These are phyloP conservation scores for Kazachstania sp. DNA, from an alignment of 1,139 yeast species.

Conservation along the genomic window DNA sequence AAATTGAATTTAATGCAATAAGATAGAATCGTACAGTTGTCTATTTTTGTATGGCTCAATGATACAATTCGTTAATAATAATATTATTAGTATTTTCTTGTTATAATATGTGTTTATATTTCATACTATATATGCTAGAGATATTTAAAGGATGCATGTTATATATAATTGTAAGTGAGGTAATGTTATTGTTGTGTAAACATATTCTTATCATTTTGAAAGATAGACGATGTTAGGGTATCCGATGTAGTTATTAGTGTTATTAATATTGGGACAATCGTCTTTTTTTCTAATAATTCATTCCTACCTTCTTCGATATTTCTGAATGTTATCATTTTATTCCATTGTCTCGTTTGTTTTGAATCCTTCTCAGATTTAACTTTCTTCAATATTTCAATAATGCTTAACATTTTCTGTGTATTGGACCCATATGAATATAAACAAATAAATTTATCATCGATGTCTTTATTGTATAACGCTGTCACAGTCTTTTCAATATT, in stretches of 20 bases:
- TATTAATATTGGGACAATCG: conserved; percentile 22
- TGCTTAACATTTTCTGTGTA: conserved; percentile 22
- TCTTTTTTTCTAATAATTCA: conserved; percentile 20
- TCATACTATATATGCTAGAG: no score
- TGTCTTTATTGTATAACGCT: conserved; percentile 5
- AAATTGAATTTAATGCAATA: conserved; percentile 6
- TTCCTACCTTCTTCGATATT: conserved; percentile 21
- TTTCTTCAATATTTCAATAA: conserved; percentile 21
- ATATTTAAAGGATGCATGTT: no score
- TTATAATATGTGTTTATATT: neutral
- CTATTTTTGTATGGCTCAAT: conserved; percentile 15
- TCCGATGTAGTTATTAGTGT: conserved; percentile 7
- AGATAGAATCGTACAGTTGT: conserved; percentile 6
- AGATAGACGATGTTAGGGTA: neutral
- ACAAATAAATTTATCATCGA: conserved; percentile 5
- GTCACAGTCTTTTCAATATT: conserved; percentile 14
- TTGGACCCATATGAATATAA: conserved; percentile 26
- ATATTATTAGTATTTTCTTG: neutral
- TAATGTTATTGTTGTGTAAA: conserved; percentile 11
- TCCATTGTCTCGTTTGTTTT: conserved; percentile 16
- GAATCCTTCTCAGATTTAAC: conserved; percentile 1
- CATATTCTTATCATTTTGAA: conserved; percentile 9
- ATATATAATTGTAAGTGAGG: neutral
- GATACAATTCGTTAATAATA: conserved; percentile 18
- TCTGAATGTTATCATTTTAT: conserved; percentile 17